These are phyloP conservation scores for Amanita exitialis DNA, from an alignment of 768 basidiomycete genomes.

Conservation along the genomic window DNA sequence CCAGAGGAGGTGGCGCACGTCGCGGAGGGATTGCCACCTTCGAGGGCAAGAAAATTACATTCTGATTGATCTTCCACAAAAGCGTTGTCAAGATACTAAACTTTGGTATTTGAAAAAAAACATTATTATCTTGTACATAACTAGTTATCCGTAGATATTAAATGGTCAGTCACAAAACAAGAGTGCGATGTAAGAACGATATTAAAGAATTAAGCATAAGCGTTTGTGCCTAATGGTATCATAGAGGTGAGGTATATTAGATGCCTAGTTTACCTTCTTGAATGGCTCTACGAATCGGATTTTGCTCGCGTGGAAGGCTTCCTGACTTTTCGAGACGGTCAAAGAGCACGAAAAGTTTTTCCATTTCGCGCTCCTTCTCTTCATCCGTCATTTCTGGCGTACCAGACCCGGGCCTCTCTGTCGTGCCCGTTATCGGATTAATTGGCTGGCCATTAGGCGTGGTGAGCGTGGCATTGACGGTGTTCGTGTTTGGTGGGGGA, in stretches of 20 bases:
- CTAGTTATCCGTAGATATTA: neutral
- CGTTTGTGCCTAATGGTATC: neutral
- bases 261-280: conserved; percentile 23
- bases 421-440: conserved; percentile 85
- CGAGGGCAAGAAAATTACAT: conserved; percentile 63
- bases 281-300: conserved; percentile 67
- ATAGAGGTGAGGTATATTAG: neutral
- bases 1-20: conserved; percentile 39
- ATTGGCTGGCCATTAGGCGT: conserved; percentile 36
- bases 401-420: conserved; percentile 27
- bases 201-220: neutral
- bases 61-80: conserved; percentile 18
- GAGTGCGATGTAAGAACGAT: neutral
- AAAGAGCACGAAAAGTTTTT: conserved; percentile 86
- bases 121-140: conserved; percentile 3
- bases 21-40: conserved; percentile 54
- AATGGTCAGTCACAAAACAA: neutral
- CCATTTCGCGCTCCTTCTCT: conserved; percentile 91
- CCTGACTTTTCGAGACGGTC: conserved; percentile 79
- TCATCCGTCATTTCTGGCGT: conserved; percentile 76
- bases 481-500: conserved; percentile 27
- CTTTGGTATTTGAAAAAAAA: neutral
- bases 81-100: neutral
- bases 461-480: conserved; percentile 23
- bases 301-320: conserved; percentile 50